Conservation (phyloP, 805 yeast genomes). For the Yarrowia osloensis region DNA sequence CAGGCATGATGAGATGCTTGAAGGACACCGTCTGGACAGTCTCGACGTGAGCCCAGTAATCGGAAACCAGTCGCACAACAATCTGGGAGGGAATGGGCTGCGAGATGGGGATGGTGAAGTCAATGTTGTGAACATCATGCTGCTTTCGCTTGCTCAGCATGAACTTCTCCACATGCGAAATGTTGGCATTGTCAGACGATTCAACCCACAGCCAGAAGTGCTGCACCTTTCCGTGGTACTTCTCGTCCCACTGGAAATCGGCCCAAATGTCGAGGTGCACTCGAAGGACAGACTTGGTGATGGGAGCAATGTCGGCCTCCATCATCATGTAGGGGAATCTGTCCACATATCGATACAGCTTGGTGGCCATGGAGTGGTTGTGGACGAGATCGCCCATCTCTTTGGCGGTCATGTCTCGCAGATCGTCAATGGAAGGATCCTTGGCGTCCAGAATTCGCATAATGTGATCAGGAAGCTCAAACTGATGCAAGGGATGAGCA, state of each 20-base stretch:
- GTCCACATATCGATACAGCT: constrained; percentile 59
- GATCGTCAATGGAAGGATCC: constrained; percentile 56
- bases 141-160: constrained; percentile 63
- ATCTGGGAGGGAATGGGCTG: constrained; percentile 92
- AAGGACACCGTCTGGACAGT: constrained; percentile 75
- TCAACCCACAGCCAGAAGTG: constrained; percentile 93
- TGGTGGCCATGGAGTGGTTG: constrained; percentile 70
- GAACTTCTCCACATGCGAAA: constrained; percentile 81
- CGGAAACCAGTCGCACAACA: constrained; percentile 75
- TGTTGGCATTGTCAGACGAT: constrained; percentile 69
- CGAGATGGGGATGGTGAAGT: constrained; percentile 86
- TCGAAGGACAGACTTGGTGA: constrained; percentile 82
- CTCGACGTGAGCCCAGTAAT: constrained; percentile 88
- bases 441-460: constrained; percentile 62
- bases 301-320: constrained; percentile 83
- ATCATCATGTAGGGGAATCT: constrained; percentile 76
- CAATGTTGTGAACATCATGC: constrained; percentile 65
- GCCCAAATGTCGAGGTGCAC: constrained; percentile 70
- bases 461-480: constrained; percentile 69
- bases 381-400: constrained; percentile 92
- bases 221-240: constrained; percentile 78
- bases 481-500: constrained; percentile 87
- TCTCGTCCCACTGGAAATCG: constrained; percentile 83
- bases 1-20: constrained; percentile 86
- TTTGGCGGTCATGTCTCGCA: constrained; percentile 68